These are phyloP conservation scores for Vaccinium myrtillus DNA, from an alignment of 148 eudicot species.

Conservation along the genomic window DNA sequence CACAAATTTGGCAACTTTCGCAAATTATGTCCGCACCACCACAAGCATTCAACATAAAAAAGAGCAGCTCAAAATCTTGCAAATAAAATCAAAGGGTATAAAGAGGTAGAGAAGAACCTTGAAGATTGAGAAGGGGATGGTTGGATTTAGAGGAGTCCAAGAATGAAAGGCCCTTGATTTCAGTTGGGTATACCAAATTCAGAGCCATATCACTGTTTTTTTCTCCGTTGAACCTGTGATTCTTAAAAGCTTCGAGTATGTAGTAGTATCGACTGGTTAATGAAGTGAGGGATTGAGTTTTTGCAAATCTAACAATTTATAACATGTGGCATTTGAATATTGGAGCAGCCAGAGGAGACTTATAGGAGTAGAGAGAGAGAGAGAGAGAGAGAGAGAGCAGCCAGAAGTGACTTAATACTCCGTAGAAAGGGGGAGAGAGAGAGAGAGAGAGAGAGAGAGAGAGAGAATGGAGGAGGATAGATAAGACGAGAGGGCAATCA, in stretches of 20 bases:
- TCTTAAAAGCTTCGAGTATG: not conserved
- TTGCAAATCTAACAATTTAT: not conserved
- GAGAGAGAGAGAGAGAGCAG: too few relatives aligned
- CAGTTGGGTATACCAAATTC: constrained; percentile 56
- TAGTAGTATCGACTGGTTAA: too few relatives aligned
- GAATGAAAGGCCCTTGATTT: constrained; percentile 63
- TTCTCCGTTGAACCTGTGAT: not conserved
- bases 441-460: not conserved
- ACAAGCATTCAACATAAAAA: not conserved
- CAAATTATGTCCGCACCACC: not conserved
- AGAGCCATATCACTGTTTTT: constrained; percentile 46
- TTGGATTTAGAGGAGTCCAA: constrained; percentile 51
- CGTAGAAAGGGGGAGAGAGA: not conserved
- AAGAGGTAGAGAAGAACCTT: constrained; percentile 46
- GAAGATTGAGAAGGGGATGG: constrained; percentile 43
- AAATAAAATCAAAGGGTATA: not conserved
- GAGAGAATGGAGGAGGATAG: not conserved
- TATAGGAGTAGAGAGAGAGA: too few relatives aligned
- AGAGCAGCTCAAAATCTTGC: not conserved
- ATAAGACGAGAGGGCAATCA: constrained; percentile 20
- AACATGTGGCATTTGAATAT: not conserved
- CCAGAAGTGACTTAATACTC: not conserved
- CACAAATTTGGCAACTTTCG: not conserved
- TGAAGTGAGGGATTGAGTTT: not conserved
- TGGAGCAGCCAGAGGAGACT: too few relatives aligned